Evolutionary conservation across 306 rosid genomes (phyloP), one percentile per base, ranked within the genome.

Genomic region (Vigna unguiculata): DNA sequence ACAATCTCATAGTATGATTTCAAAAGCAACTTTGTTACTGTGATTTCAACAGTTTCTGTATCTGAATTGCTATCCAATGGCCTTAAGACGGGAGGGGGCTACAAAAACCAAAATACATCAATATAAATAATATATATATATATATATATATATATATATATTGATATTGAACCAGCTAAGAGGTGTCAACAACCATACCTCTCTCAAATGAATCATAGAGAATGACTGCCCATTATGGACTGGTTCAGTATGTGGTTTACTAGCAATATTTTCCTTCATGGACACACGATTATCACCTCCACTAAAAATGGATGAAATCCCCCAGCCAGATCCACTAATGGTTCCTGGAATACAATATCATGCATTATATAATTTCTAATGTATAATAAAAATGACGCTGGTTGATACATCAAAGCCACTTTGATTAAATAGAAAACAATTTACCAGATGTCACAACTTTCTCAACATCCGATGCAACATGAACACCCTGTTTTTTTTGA

Each of bases 61-160:
- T 92, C 97, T 70, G 97, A 88, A 72, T 74, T 90, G 83, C 75
- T 82, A 69, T 92, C 97, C 49, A 90, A 85, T 32, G 96, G 93
- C 89, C 91, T 90, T 87, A 92, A 79, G 64, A 92, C 66, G 81
- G 89, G 21, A 67, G 97, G 99, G 58, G 99, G 99, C 99, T 95
- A 58, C 73, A 87, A 15, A 78, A 55, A 65, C 40, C 48, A 75
- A 80, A 69, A 72, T 62, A 80, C 9, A 65, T 15, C 59, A 75
- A 17, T 36, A 41, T 24, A 72, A 43, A 14, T 54, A 69, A 49
- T 25, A 25, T 25, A 25, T 25, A 2, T 25, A 25, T 2, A 25
- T 25, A 3, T 28, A 3, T 25, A 25, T 2, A 25, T 25, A 28
- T 4, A 28, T 4, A 28, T 28, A 28, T 4, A 28, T 3, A 25